Conservation (phyloP, 2,329 filamentous ascomycete species). For the Metarhizium anisopliae region DNA sequence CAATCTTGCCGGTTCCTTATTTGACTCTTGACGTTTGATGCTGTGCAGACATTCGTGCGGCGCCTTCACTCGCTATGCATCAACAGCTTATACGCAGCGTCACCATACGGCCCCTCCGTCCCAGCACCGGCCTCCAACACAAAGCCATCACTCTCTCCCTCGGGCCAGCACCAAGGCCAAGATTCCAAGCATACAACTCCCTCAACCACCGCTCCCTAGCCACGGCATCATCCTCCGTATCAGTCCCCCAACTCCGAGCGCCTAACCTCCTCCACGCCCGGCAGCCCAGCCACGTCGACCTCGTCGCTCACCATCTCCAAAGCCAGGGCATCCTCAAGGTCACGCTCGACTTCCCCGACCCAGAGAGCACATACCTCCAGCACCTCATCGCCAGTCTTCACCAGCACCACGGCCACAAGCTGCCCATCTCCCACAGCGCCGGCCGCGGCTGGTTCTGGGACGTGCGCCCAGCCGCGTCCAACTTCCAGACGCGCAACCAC, state of each 20-base stretch:
- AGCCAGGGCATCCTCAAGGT: slow-evolving; percentile 26
- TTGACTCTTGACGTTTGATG: no score
- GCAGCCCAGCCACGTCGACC: background rate
- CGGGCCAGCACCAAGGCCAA: no score
- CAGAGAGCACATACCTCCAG: slow-evolving; percentile 24
- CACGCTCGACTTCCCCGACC: slow-evolving; percentile 22
- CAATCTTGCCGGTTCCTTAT: no score
- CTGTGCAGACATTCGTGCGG: no score
- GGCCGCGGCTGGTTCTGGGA: slow-evolving; percentile 36
- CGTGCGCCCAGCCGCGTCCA: slow-evolving; percentile 21
- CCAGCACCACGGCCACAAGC: slow-evolving; percentile 20
- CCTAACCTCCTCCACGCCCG: background rate
- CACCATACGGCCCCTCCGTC: no score
- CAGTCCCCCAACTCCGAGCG: background rate
- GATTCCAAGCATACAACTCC: no score
- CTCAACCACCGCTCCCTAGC: no score
- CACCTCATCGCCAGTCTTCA: slow-evolving; percentile 24
- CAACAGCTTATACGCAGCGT: no score
- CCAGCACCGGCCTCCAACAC: no score
- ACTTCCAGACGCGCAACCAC: slow-evolving; percentile 20
- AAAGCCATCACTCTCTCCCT: no score
- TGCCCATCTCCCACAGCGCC: slow-evolving; percentile 32
- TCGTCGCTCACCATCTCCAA: background rate
- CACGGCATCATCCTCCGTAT: background rate
- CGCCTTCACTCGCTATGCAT: no score